Evolutionary conservation across 345 rosid species (phyloP).

Genomic region (Eucalyptus virginea): DNA sequence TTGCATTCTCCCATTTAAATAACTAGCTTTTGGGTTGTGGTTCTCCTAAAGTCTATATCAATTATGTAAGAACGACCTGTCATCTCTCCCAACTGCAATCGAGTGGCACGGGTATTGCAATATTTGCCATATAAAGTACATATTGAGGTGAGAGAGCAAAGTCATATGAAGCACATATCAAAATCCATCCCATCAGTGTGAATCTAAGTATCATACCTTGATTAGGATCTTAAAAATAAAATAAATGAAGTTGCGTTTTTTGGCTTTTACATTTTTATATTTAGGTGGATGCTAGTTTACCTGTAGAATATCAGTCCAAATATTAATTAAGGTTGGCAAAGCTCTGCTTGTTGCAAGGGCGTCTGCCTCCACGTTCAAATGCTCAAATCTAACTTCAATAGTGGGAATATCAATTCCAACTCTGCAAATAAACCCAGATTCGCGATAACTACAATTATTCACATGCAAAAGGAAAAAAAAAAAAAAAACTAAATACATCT

Average conservation of each 20-base stretch:
- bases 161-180: neutral
- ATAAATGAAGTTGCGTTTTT: neutral
- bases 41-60: neutral
- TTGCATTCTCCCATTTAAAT: neutral
- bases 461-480: neutral
- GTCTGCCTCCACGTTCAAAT: slow-evolving; percentile 44
- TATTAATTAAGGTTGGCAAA: slow-evolving; percentile 50
- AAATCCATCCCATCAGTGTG: neutral
- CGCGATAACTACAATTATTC: neutral
- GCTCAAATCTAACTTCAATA: slow-evolving; percentile 42
- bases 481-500: too few relatives aligned
- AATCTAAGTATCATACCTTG: neutral
- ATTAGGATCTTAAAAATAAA: neutral
- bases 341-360: slow-evolving; percentile 54
- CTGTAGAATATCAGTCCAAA: slow-evolving; percentile 27
- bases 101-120: neutral
- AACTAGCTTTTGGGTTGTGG: neutral
- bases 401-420: slow-evolving; percentile 47
- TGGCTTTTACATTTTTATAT: neutral
- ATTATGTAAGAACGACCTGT: neutral
- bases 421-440: slow-evolving; percentile 1
- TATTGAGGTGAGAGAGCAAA: neutral
- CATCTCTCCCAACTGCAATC: neutral
- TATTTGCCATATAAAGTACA: neutral
- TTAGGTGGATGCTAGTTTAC: slow-evolving; percentile 9